These are phyloP conservation scores for Aspergillus fumigatiaffinis DNA, from an alignment of 2,329 filamentous ascomycete genomes.

Conservation along the genomic window DNA sequence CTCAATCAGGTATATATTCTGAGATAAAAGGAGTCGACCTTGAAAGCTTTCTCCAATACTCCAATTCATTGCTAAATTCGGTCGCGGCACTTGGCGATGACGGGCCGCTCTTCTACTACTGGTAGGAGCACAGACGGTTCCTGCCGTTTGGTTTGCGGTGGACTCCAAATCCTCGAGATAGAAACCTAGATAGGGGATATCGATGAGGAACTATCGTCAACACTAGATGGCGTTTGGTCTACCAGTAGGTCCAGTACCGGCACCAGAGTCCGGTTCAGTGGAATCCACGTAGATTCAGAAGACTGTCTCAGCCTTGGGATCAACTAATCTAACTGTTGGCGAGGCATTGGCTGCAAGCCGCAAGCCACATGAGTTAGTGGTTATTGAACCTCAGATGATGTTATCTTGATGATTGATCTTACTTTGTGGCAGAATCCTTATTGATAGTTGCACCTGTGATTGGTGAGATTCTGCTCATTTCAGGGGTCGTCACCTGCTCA, in stretches of 20 bases:
- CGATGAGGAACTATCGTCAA: neutral
- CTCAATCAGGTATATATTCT: neutral
- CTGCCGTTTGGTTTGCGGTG: neutral
- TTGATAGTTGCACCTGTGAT: neutral
- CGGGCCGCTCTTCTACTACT: neutral
- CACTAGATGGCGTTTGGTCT: neutral
- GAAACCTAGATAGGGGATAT: neutral
- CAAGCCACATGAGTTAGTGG: neutral
- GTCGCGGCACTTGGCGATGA: too few species aligned
- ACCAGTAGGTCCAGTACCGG: too few species aligned
- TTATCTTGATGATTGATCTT: neutral
- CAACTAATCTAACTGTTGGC: neutral
- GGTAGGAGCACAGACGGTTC: neutral
- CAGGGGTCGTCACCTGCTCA: too few species aligned
- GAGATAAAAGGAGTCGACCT: neutral
- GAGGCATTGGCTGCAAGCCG: neutral
- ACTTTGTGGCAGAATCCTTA: neutral
- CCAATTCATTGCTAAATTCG: too few species aligned
- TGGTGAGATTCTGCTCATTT: too few species aligned
- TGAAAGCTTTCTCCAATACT: neutral
- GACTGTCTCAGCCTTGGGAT: neutral
- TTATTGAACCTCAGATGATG: neutral
- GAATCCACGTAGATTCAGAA: neutral
- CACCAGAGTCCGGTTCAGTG: too few species aligned
- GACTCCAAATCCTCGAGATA: neutral